phyloP scores from a whole-genome alignment of 2,329 filamentous ascomycete species.

The Fusarium staphyleae region DNA sequence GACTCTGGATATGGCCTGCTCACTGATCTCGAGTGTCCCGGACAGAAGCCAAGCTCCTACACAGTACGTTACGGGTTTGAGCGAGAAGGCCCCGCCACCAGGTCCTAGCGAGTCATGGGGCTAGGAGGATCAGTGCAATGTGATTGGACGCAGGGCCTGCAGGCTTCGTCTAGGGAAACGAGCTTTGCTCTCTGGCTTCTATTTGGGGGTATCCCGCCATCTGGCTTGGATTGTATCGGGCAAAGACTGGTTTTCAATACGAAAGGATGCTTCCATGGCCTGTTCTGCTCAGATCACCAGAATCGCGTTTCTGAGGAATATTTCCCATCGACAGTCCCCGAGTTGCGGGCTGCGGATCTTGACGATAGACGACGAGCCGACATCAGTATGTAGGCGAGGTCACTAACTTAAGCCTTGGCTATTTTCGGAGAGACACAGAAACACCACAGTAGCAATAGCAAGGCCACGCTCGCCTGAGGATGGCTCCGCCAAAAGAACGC shows the following conservation, averaged over 20 bases:
- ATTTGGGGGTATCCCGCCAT: slow-evolving; percentile 42
- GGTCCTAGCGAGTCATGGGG: slow-evolving; percentile 42
- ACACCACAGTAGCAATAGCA: slow-evolving; percentile 17
- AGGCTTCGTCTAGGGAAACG: slow-evolving; percentile 41
- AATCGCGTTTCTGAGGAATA: slow-evolving; percentile 35
- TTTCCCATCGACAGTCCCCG: slow-evolving; percentile 39
- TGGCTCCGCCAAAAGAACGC: slow-evolving; percentile 48
- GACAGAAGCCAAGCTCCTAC: slow-evolving; percentile 24
- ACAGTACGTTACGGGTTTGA: slow-evolving; percentile 27
- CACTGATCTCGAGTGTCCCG: slow-evolving; percentile 33
- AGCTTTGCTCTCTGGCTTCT: slow-evolving; percentile 41
- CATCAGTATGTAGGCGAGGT: slow-evolving; percentile 35
- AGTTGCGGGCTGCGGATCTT: slow-evolving; percentile 29
- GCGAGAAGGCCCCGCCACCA: slow-evolving; percentile 35
- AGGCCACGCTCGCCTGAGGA: slow-evolving; percentile 33
- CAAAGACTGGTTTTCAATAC: slow-evolving; percentile 41
- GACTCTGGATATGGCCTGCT: slow-evolving; percentile 40
- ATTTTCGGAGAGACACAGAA: slow-evolving; percentile 22
- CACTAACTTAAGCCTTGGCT: slow-evolving; percentile 7
- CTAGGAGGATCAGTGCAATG: slow-evolving; percentile 24
- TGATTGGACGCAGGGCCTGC: slow-evolving; percentile 39
- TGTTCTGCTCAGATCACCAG: slow-evolving; percentile 32
- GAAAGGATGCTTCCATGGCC: slow-evolving; percentile 38
- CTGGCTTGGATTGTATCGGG: slow-evolving; percentile 39
- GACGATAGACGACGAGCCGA: slow-evolving; percentile 36